A percentile compares a stretch with the other conserved stretches of the same genome.
Conservation (phyloP, 2,329 filamentous ascomycete genomes). For the Trichoderma breve region DNA sequence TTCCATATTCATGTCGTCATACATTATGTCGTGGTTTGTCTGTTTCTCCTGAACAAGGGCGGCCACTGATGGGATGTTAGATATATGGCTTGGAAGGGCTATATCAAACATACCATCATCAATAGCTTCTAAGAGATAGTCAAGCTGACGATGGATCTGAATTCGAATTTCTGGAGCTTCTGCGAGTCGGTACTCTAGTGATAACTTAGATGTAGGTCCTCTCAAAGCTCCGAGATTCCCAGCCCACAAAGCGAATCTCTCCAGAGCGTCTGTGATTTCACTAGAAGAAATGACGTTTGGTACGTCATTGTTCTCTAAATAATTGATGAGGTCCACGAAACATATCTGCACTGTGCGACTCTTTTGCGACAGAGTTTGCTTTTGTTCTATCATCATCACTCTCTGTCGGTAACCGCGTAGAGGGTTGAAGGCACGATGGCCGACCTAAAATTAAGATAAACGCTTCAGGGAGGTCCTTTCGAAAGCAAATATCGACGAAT, state of each 20-base stretch:
- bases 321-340: neutral
- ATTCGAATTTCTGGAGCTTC: neutral
- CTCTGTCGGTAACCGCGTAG: too few relatives aligned
- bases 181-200: neutral
- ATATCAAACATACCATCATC: neutral
- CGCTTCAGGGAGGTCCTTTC: too few relatives aligned
- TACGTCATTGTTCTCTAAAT: too few relatives aligned
- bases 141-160: neutral
- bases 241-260: neutral
- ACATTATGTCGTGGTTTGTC: neutral
- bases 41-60: neutral
- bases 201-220: neutral
- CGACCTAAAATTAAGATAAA: too few relatives aligned
- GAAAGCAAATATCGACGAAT: too few relatives aligned
- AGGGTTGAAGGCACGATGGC: neutral
- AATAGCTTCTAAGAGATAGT: neutral
- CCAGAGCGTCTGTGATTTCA: neutral
- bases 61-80: neutral
- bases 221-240: neutral
- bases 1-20: neutral
- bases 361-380: neutral
- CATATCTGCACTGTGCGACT: neutral
- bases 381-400: neutral
- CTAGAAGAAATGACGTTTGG: too few relatives aligned
- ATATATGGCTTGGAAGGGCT: neutral